These are phyloP conservation scores for Salix arbutifolia DNA, from an alignment of 345 rosid genomes.

Conservation along the genomic window DNA sequence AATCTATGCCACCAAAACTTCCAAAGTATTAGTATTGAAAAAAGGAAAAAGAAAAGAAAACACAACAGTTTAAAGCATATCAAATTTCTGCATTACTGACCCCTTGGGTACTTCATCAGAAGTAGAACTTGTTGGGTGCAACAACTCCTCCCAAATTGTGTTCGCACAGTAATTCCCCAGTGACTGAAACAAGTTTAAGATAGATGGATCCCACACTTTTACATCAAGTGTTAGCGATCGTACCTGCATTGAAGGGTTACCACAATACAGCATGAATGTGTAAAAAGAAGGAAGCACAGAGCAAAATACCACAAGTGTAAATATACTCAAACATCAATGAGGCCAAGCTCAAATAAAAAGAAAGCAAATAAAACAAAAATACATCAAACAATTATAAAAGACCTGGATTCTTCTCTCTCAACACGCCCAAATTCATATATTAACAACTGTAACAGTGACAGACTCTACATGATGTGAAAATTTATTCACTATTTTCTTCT, in stretches of 20 bases:
- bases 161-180: constrained; percentile 65
- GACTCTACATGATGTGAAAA: no score
- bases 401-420: not conserved
- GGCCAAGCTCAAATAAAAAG: not conserved
- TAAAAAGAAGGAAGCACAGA: not conserved
- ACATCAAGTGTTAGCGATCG: constrained; percentile 76
- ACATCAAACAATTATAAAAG: not conserved
- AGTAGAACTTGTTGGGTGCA: constrained; percentile 31
- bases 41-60: not conserved
- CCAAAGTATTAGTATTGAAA: constrained; percentile 12
- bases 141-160: constrained; percentile 75
- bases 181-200: constrained; percentile 64
- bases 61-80: constrained; percentile 6
- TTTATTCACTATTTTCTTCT: not conserved
- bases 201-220: constrained; percentile 80
- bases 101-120: constrained; percentile 33
- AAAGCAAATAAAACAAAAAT: not conserved
- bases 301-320: not conserved
- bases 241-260: constrained; percentile 43
- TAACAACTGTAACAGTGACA: not conserved
- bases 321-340: not conserved
- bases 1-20: constrained; percentile 33
- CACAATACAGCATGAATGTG: constrained; percentile 4
- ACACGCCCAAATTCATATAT: not conserved
- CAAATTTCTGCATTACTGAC: constrained; percentile 38